These are phyloP conservation scores for Plectosphaerella plurivora DNA, from an alignment of 2,329 filamentous ascomycete genomes.

Conservation along the genomic window DNA sequence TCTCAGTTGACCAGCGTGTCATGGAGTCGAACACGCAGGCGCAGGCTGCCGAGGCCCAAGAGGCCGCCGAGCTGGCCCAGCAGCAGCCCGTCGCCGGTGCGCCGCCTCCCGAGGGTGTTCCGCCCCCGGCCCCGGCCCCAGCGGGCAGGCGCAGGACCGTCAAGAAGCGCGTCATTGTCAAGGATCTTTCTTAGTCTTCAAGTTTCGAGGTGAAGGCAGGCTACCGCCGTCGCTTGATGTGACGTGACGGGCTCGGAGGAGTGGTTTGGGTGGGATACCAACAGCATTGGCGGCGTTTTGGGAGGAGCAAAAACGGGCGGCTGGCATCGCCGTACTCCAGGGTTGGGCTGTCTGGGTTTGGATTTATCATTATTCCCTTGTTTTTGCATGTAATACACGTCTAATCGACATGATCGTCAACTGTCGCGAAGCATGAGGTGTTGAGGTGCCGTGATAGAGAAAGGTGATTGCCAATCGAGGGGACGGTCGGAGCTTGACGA, in stretches of 20 bases:
- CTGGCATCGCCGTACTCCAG: constrained; percentile 1
- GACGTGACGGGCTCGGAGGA: neutral
- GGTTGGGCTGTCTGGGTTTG: too few species aligned
- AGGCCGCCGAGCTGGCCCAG: neutral
- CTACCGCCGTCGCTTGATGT: neutral
- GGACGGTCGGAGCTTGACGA: too few species aligned
- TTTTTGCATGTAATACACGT: too few species aligned
- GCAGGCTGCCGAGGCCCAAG: neutral
- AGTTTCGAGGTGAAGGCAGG: too few species aligned
- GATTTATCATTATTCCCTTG: too few species aligned
- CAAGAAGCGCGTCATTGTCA: neutral
- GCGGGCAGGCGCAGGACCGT: neutral
- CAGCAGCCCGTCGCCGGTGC: neutral
- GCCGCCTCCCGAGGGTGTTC: neutral
- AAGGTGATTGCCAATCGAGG: too few species aligned
- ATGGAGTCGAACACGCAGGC: neutral
- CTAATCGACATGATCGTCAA: too few species aligned
- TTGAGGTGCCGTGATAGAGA: too few species aligned
- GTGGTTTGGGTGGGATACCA: too few species aligned
- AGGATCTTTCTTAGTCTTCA: neutral
- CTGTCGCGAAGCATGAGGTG: too few species aligned
- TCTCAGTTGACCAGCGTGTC: neutral
- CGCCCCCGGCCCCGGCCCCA: neutral
- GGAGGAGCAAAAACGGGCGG: neutral
- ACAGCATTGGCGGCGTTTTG: neutral